A percentile compares a stretch with the other conserved stretches of the same genome.
Evolutionary conservation across 2,329 filamentous ascomycete genomes (phyloP).

Genomic region (Parastagonospora nodorum): DNA sequence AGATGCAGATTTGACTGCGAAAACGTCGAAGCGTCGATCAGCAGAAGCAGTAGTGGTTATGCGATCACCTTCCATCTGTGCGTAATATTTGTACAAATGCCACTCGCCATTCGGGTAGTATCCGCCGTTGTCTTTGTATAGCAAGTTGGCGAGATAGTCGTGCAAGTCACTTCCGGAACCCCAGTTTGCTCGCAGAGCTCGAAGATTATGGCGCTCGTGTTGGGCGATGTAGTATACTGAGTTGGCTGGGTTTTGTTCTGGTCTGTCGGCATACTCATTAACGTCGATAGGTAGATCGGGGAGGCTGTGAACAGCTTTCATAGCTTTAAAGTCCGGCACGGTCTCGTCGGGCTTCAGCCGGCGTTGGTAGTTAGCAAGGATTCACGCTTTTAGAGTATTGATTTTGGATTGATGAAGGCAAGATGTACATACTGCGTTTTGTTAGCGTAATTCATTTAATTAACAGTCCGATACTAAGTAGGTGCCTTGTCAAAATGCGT

Average conservation of each 20-base stretch:
- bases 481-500: too few relatives aligned
- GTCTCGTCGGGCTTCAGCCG: constrained; percentile 14
- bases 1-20: constrained; percentile 41
- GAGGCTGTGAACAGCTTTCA: constrained; percentile 36
- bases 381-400: too few relatives aligned
- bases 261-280: constrained; percentile 54
- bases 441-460: too few relatives aligned
- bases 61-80: constrained; percentile 51
- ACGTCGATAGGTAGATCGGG: constrained; percentile 50
- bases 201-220: constrained; percentile 52
- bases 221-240: constrained; percentile 55
- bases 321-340: constrained; percentile 34
- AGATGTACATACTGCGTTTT: too few relatives aligned
- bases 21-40: constrained; percentile 48
- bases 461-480: too few relatives aligned
- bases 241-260: constrained; percentile 50
- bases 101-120: constrained; percentile 52
- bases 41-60: constrained; percentile 43
- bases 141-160: constrained; percentile 52
- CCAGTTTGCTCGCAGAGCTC: constrained; percentile 56
- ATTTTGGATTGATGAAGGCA: too few relatives aligned
- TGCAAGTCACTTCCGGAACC: constrained; percentile 48
- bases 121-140: constrained; percentile 38
- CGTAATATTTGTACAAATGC: constrained; percentile 57
- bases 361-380: too few relatives aligned